phyloP scores from a whole-genome alignment of 2,329 filamentous ascomycete genomes.

The Cercospora brassicicola region DNA sequence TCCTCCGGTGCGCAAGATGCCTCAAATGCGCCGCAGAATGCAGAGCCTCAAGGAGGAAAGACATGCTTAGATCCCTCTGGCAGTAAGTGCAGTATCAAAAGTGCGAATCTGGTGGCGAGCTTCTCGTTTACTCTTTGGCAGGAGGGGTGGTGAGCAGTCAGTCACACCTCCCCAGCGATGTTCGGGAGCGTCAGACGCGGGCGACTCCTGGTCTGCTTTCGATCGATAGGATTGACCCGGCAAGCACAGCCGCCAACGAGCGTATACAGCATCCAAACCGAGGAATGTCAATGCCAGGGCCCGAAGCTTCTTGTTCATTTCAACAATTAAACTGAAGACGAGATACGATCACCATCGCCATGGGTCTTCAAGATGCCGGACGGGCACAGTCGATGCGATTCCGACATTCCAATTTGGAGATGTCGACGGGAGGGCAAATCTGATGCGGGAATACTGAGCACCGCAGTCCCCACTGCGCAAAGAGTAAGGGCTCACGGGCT shows the following conservation, averaged over 20 bases:
- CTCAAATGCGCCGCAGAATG: neutral
- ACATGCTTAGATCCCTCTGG: neutral
- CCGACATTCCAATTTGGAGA: neutral
- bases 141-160: neutral
- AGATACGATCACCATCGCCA: neutral
- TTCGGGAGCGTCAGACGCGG: neutral
- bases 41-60: neutral
- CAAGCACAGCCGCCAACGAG: neutral
- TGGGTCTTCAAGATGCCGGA: neutral
- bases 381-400: neutral
- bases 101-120: neutral
- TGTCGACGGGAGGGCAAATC: neutral
- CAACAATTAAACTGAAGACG: neutral
- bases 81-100: neutral
- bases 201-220: neutral
- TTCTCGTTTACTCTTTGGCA: neutral
- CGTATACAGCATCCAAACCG: no score
- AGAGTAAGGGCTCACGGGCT: neutral
- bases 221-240: neutral
- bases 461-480: neutral
- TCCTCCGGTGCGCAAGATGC: neutral
- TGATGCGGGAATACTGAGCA: neutral
- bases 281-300: no score
- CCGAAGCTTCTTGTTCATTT: no score
- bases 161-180: neutral